Conservation (phyloP, 2,329 filamentous ascomycete genomes). For the Bipolaris oryzae region DNA sequence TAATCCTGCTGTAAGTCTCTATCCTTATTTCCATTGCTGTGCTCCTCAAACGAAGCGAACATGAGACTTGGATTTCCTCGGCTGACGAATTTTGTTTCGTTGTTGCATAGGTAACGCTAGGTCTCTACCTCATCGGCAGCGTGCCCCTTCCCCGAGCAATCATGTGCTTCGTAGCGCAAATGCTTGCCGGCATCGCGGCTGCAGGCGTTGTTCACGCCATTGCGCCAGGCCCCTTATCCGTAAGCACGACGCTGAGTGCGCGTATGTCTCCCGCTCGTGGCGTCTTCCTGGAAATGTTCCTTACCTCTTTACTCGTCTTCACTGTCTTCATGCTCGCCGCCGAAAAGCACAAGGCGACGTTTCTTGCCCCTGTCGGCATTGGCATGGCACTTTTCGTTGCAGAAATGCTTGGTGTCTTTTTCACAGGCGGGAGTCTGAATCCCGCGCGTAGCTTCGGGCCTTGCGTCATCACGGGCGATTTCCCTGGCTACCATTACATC, state of each 20-base stretch:
- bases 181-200: conserved; percentile 46
- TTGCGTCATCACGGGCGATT: conserved; percentile 46
- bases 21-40: background rate
- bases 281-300: conserved; percentile 50
- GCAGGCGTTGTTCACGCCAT: conserved; percentile 45
- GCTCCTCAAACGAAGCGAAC: background rate
- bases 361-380: conserved; percentile 73
- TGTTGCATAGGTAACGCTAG: conserved; percentile 41
- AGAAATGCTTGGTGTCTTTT: conserved; percentile 56
- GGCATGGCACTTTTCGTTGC: conserved; percentile 72
- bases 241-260: conserved; percentile 44
- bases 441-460: conserved; percentile 52
- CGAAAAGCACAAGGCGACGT: conserved; percentile 76
- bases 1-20: conserved; percentile 49
- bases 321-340: conserved; percentile 67
- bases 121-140: conserved; percentile 45
- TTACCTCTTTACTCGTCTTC: conserved; percentile 49
- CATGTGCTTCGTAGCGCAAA: conserved; percentile 45
- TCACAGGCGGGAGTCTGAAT: conserved; percentile 53
- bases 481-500: conserved; percentile 51
- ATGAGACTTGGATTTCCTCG: background rate
- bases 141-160: conserved; percentile 32
- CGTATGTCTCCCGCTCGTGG: conserved; percentile 41
- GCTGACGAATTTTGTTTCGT: background rate
- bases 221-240: conserved; percentile 43